Evolutionary conservation across 176 grass and related monocot genomes (phyloP).

Genomic region (Tillandsia leiboldiana): DNA sequence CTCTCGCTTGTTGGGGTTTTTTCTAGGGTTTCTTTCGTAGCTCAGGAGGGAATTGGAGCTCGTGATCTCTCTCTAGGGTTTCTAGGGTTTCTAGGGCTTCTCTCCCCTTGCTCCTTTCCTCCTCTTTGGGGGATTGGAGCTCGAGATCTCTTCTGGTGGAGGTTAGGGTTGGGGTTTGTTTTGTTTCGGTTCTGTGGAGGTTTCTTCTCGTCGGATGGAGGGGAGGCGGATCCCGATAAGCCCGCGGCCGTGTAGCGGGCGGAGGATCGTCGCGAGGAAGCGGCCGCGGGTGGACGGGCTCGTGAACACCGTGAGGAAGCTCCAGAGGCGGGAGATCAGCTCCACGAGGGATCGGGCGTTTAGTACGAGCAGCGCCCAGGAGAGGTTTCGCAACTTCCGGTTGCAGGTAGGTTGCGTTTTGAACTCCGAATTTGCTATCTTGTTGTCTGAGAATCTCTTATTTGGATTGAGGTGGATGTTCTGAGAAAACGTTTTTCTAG

Average conservation of each 20-base stretch:
- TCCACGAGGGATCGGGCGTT: slow-evolving; percentile 56
- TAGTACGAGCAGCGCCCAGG: slow-evolving; percentile 70
- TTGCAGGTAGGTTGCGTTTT: slow-evolving; percentile 40
- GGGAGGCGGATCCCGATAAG: slow-evolving; percentile 63
- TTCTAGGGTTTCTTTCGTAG: background rate
- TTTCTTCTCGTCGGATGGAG: slow-evolving; percentile 32
- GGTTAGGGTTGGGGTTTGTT: background rate
- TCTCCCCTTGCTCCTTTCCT: background rate
- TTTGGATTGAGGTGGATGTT: background rate
- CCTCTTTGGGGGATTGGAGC: background rate
- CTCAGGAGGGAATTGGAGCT: background rate
- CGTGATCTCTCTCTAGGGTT: too few relatives aligned
- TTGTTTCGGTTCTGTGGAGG: background rate
- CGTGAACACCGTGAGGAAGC: slow-evolving; percentile 68
- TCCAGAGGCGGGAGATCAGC: slow-evolving; percentile 83
- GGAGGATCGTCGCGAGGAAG: slow-evolving; percentile 69
- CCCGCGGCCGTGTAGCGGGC: slow-evolving; percentile 69
- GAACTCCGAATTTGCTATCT: background rate
- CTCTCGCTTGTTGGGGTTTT: background rate
- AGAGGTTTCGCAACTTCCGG: slow-evolving; percentile 79
- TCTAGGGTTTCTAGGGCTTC: background rate
- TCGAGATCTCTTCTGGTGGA: background rate
- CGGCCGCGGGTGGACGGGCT: slow-evolving; percentile 40
- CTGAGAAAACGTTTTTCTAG: too few relatives aligned
- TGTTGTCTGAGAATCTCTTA: background rate